Evolutionary conservation across 371 early-diverging fungal genomes (phyloP), one percentile per base, ranked within the genome.

Genomic region (Apophysomyces ossiformis): DNA sequence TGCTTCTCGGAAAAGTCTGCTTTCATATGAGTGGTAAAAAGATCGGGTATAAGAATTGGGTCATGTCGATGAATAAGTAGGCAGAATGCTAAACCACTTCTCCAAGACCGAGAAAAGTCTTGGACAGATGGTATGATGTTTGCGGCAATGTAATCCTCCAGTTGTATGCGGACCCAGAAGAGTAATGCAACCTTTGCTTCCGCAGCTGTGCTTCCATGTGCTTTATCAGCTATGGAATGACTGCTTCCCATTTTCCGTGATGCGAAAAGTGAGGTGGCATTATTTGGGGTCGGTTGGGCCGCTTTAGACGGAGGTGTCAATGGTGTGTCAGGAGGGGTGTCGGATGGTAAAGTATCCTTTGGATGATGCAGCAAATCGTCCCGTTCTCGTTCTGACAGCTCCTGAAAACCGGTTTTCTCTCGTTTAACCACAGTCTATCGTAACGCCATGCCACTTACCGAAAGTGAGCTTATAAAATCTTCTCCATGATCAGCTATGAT

Each of bases 41-140:
- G 72, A 32, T 88, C 79, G 41, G 89, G 87, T 11, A 92, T 47
- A 32, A 88, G 72, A 4, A 77, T 75, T 4, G 90, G 90, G 58
- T 87, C 86, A 65, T 88, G 84, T 26, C 85, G 71, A 71, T 93
- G 90, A 16, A 92, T 87, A 13, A 94, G 75, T 37, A 89, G 82
- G 64, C 85, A 81, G 70, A 93, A 93, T 13, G 86, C 87, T 32
- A 89, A 70, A 7, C 93, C 93, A 61, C 83, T 88, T 61, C 86
- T 76, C 93, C 92, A 93, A 9, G 87, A 81, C 37, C 81, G 79
- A 57, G 87, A 81, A 72, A 93, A 91, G 70, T 93, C 89, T 39
- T 81, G 82, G 3, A 88, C 72, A 5, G 77, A 62, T 38, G 82
- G 77, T 35, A 89, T 81, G 26, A 89, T 75, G 37, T 85, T 78